Conservation (phyloP, 768 basidiomycete species). For the Tephrocybe sp. region DNA sequence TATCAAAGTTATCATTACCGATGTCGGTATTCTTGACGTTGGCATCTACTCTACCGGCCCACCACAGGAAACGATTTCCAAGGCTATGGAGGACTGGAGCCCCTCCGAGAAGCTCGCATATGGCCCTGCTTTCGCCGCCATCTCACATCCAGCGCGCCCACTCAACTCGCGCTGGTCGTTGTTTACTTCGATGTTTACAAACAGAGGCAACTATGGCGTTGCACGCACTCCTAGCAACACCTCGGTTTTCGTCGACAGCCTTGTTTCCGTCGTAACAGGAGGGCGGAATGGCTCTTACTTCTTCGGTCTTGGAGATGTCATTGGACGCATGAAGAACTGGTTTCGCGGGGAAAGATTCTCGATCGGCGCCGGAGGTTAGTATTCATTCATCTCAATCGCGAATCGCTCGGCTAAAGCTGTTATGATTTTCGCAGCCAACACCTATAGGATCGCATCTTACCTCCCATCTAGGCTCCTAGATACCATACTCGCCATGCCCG, state of each 20-base stretch:
- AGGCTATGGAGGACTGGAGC: constrained; percentile 70
- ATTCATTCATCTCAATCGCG: not conserved
- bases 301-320: constrained; percentile 41
- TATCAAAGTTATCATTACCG: constrained; percentile 67
- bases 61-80: constrained; percentile 35
- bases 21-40: constrained; percentile 62
- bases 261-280: constrained; percentile 58
- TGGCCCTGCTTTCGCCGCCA: constrained; percentile 61
- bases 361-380: constrained; percentile 78
- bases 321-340: constrained; percentile 53
- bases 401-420: constrained; percentile 7
- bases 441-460: constrained; percentile 67
- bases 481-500: constrained; percentile 61
- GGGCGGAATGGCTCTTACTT: constrained; percentile 44
- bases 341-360: constrained; percentile 66
- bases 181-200: constrained; percentile 33
- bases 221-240: constrained; percentile 55
- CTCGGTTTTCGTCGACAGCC: constrained; percentile 52
- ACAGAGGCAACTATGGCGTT: constrained; percentile 35
- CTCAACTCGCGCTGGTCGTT: constrained; percentile 26
- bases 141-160: constrained; percentile 30
- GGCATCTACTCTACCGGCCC: constrained; percentile 20
- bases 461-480: constrained; percentile 68
- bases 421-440: constrained; percentile 45
- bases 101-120: constrained; percentile 72